Evolutionary conservation across 2,329 filamentous ascomycete genomes (phyloP).

Genomic region (Proliferodiscus dingleyae): DNA sequence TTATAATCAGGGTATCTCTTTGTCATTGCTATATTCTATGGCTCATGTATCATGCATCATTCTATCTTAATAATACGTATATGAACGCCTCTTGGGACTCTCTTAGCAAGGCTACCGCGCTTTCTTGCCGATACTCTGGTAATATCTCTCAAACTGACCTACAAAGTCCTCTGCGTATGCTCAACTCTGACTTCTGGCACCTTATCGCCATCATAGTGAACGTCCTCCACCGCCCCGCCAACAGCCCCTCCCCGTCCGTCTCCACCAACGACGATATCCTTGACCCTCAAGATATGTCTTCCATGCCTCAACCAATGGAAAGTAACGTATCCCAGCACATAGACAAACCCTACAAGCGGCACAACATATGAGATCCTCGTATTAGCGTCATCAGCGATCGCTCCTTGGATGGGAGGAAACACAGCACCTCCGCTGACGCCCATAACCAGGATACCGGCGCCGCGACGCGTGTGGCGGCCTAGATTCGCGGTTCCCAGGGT

Average conservation of each 20-base stretch:
- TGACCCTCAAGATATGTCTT: conserved; percentile 30
- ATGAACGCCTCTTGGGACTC: not conserved
- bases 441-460: conserved; percentile 65
- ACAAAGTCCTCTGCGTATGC: conserved; percentile 19
- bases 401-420: conserved; percentile 67
- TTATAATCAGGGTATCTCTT: not conserved
- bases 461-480: conserved; percentile 72
- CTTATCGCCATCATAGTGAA: conserved; percentile 17
- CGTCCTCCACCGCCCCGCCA: conserved; percentile 19
- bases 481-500: conserved; percentile 71
- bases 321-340: conserved; percentile 32
- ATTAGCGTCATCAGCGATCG: conserved; percentile 50
- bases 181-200: conserved; percentile 12
- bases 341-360: conserved; percentile 39
- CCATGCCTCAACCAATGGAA: conserved; percentile 33
- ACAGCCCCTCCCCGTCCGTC: conserved; percentile 19
- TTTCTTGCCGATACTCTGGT: too few species aligned
- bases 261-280: conserved; percentile 25
- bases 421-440: conserved; percentile 69
- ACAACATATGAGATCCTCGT: conserved; percentile 41
- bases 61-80: not conserved
- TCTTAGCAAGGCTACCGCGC: not conserved
- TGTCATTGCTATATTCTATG: not conserved
- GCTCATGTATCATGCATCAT: not conserved
- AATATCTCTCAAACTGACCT: too few species aligned